Base-by-base conservation (phyloP, 768 basidiomycete genomes). In the Panus rudis region DNA sequence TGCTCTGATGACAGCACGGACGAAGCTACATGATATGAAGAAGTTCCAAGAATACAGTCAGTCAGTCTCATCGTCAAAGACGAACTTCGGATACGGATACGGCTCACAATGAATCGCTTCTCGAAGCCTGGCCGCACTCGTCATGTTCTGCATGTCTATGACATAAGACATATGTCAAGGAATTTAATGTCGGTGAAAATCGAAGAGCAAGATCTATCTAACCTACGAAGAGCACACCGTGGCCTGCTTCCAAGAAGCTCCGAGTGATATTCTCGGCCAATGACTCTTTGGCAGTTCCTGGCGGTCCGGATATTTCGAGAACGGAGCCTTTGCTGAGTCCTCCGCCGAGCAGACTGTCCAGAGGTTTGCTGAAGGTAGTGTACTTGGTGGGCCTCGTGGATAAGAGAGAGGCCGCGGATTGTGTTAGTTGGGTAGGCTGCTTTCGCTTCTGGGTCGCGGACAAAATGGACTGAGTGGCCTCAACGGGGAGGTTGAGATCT, bases 241-340 rank as follows among this genome's bases (percentile, higher is more conserved):
- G 68, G 1, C 65, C 65, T 3, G 63, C 58, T 45, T 73, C 62
- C 3, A 73, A 61, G 43, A 81, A 77, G 3, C 62, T 67, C 25
- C 62, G 57, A 12, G 71, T 68, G 34, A 84, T 69, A 39, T 71
- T 67, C 12, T 72, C 59, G 7, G 74, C 73, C 6, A 86, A 49
- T 11, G 52, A 55, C 45, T 81, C 81, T 50, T 84, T 88, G 8
- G 75, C 72, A 28, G 75, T 72, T 37, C 86, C 86, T 1, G 86
- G 85, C 34, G 84, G 81, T 0, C 86, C 85, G 23, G 83, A 83
- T 51, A 89, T 64, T 62, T 89, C 86, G 16, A 88, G 66, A 48
- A 85, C 68, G 49, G 73, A 68, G 6, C 82, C 81, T 44, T 68
- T 69, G 42, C 65, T 61, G 34, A 89, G 60, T 13, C 86, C 86